These are phyloP conservation scores for Colletotrichum abscissum DNA, from an alignment of 2,329 filamentous ascomycete genomes.

Conservation along the genomic window DNA sequence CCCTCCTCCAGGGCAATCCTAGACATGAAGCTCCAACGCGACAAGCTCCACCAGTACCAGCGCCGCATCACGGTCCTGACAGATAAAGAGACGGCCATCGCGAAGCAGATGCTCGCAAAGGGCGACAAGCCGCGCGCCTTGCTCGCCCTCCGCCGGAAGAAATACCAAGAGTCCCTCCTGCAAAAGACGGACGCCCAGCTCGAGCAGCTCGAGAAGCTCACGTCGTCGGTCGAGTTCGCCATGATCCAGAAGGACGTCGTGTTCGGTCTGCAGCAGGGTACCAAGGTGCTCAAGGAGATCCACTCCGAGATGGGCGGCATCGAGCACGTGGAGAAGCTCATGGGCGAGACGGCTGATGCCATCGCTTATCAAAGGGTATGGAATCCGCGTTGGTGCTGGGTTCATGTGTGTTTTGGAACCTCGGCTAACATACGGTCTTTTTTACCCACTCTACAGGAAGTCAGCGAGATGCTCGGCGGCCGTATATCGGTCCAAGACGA, in stretches of 20 bases:
- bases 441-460: conserved; percentile 69
- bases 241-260: conserved; percentile 96
- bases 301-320: conserved; percentile 96
- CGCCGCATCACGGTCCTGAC: conserved; percentile 89
- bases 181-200: conserved; percentile 92
- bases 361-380: conserved; percentile 87
- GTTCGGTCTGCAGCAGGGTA: conserved; percentile 92
- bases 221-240: conserved; percentile 92
- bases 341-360: conserved; percentile 92
- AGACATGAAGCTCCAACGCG: conserved; percentile 96
- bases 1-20: conserved; percentile 82
- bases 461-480: conserved; percentile 89
- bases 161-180: conserved; percentile 93
- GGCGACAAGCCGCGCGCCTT: conserved; percentile 86
- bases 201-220: conserved; percentile 91
- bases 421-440: neutral
- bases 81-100: conserved; percentile 86
- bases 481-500: conserved; percentile 95
- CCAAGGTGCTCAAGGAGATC: conserved; percentile 88
- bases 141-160: conserved; percentile 91
- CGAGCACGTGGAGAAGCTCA: conserved; percentile 92
- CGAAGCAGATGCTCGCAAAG: conserved; percentile 81
- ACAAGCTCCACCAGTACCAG: conserved; percentile 97
- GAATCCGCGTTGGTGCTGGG: neutral
- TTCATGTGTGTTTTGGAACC: neutral